These are phyloP conservation scores for Termitomyces sp. DNA, from an alignment of 768 basidiomycete genomes.

Conservation along the genomic window DNA sequence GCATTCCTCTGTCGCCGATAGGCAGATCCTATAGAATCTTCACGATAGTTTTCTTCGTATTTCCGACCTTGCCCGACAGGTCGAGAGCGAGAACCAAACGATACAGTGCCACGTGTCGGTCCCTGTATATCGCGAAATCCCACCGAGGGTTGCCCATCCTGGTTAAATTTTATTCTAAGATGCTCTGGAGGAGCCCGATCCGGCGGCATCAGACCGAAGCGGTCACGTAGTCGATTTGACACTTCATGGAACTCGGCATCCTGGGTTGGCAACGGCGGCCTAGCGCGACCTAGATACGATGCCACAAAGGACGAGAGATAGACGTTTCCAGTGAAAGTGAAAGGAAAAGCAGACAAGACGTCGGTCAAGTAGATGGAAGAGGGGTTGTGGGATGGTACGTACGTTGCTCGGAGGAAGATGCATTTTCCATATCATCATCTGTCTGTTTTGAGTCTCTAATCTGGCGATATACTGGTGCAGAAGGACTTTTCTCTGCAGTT, in stretches of 20 bases:
- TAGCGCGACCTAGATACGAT: conserved; percentile 27
- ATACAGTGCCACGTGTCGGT: neutral
- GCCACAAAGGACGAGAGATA: neutral
- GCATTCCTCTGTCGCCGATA: neutral
- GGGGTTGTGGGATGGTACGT: conserved; percentile 21
- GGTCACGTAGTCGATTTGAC: conserved; percentile 6
- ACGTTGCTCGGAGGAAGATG: conserved; percentile 20
- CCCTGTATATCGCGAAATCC: neutral
- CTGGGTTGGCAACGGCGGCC: conserved; percentile 42
- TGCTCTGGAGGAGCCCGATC: conserved; percentile 3
- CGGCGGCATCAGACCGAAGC: too few relatives aligned
- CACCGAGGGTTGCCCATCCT: neutral
- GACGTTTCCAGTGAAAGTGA: conserved; percentile 4
- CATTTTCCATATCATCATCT: conserved; percentile 13
- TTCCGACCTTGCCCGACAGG: neutral
- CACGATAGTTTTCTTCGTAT: neutral
- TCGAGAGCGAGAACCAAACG: neutral
- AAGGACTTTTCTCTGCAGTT: neutral
- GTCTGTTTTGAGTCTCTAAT: neutral
- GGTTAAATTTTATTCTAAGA: too few relatives aligned
- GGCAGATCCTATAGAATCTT: neutral
- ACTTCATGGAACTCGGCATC: conserved; percentile 28
- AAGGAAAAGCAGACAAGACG: conserved; percentile 13
- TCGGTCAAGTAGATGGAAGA: conserved; percentile 16
- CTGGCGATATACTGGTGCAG: neutral